A percentile compares a stretch with the other conserved stretches of the same genome.
These are phyloP conservation scores for Botrytis byssoidea DNA, from an alignment of 2,329 filamentous ascomycete species.

Conservation along the genomic window DNA sequence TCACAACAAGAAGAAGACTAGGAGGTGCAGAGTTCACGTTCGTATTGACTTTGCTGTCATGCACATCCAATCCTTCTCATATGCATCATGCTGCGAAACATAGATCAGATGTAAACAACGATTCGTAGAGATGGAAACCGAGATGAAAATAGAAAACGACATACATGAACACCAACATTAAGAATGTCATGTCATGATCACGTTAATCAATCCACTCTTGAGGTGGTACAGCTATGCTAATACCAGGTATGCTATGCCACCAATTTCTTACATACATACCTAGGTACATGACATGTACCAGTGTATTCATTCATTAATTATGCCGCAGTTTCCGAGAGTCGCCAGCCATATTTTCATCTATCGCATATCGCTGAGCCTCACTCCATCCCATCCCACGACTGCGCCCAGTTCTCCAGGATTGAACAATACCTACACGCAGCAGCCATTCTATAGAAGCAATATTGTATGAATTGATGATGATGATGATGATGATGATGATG, in stretches of 20 bases:
- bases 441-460: neutral
- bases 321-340: slow-evolving; percentile 13
- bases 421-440: neutral
- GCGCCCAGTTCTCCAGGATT: slow-evolving; percentile 1
- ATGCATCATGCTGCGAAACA: neutral
- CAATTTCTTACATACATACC: neutral
- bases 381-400: neutral
- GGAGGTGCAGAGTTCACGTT: neutral
- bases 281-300: neutral
- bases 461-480: neutral
- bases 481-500: too few species aligned
- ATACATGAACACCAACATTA: neutral
- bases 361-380: slow-evolving; percentile 17
- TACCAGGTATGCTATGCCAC: neutral
- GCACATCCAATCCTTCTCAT: neutral
- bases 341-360: neutral
- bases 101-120: neutral
- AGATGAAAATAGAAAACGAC: neutral
- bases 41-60: neutral
- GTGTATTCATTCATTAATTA: neutral
- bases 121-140: too few species aligned
- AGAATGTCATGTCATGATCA: neutral
- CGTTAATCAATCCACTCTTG: neutral
- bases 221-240: neutral
- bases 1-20: neutral